Evolutionary conservation across 805 yeast species (phyloP).

Genomic region (Diddensiella caesifluorescens): DNA sequence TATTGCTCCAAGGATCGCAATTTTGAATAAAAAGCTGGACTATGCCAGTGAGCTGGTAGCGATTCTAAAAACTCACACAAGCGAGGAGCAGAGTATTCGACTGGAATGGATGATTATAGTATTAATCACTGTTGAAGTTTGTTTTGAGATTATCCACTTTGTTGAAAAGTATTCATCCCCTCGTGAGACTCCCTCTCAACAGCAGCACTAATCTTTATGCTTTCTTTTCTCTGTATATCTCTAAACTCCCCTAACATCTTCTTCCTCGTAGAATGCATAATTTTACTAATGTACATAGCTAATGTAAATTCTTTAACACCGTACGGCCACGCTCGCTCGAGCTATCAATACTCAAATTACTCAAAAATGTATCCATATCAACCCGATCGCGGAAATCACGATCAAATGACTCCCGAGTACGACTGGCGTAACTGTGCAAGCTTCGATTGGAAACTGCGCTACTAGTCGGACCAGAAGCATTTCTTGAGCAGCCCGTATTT

Average conservation of each 20-base stretch:
- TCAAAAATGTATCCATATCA: slow-evolving; percentile 12
- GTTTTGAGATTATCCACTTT: slow-evolving; percentile 73
- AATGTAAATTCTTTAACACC: too few relatives aligned
- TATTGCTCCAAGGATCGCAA: slow-evolving; percentile 67
- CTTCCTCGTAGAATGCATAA: too few relatives aligned
- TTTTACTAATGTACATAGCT: too few relatives aligned
- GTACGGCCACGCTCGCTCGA: slow-evolving; percentile 8
- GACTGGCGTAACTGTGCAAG: slow-evolving; percentile 1
- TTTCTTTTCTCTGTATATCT: too few relatives aligned
- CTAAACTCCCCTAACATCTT: too few relatives aligned
- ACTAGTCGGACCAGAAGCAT: neutral
- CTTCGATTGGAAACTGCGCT: slow-evolving; percentile 2
- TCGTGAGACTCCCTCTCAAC: too few relatives aligned
- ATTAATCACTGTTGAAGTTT: slow-evolving; percentile 77
- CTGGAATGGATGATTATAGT: slow-evolving; percentile 86
- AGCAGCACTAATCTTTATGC: too few relatives aligned
- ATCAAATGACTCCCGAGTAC: neutral
- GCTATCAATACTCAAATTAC: slow-evolving; percentile 4
- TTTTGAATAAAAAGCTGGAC: slow-evolving; percentile 78
- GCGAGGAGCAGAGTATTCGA: slow-evolving; percentile 68
- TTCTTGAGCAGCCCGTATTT: slow-evolving; percentile 2
- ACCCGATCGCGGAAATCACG: slow-evolving; percentile 8
- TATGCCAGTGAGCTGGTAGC: slow-evolving; percentile 86
- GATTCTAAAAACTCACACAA: slow-evolving; percentile 66
- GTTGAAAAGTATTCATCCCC: slow-evolving; percentile 43